Percentiles rank a stretch among this genome's conserved stretches.
Conservation (phyloP, 176 grass and related monocot genomes). For the Elymus sibiricus region DNA sequence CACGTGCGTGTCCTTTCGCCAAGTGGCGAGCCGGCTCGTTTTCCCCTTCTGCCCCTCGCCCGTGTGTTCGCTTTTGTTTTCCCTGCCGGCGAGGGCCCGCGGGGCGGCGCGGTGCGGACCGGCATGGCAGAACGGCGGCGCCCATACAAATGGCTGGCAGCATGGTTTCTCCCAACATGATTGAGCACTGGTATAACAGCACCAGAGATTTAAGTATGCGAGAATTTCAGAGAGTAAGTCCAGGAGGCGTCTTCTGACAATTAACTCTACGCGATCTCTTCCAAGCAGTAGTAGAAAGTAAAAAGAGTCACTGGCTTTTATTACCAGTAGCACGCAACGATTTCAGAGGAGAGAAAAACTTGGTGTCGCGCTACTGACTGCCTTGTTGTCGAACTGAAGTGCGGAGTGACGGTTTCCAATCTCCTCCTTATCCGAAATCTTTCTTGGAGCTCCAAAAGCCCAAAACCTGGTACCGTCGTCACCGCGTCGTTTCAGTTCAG, state of each 20-base stretch:
- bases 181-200: too few species aligned
- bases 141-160: neutral
- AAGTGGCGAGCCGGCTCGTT: constrained; percentile 3
- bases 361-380: neutral
- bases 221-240: too few species aligned
- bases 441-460: neutral
- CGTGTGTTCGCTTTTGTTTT: neutral
- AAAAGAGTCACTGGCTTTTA: neutral
- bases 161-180: too few species aligned
- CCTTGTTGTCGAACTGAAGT: neutral
- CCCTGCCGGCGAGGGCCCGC: neutral
- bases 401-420: too few species aligned
- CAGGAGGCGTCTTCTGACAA: too few species aligned
- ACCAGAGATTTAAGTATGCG: too few species aligned
- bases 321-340: neutral
- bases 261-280: too few species aligned
- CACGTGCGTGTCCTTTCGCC: constrained; percentile 36
- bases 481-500: neutral
- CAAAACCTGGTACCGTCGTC: neutral
- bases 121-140: too few species aligned
- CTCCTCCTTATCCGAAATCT: neutral
- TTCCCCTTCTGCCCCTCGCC: constrained; percentile 18
- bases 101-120: too few species aligned
- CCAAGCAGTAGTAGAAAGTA: too few species aligned
- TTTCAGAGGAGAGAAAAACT: neutral